Conservation (phyloP, 163 green algal genomes). For the Smithsoniella earleae region DNA sequence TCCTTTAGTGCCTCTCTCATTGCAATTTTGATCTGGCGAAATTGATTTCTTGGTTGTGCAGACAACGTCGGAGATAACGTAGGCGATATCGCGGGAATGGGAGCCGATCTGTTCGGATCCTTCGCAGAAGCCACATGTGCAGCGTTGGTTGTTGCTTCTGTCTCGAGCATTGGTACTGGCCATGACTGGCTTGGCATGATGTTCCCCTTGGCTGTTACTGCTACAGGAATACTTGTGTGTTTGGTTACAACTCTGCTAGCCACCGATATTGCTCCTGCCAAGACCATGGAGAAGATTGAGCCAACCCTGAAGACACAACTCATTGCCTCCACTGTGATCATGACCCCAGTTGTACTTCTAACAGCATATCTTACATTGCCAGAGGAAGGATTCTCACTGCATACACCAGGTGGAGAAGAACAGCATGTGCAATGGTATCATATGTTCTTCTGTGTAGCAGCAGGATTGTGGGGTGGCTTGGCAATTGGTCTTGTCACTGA, state of each 20-base stretch:
- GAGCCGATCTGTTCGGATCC: conserved; percentile 95
- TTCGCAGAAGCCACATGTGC: conserved; percentile 92
- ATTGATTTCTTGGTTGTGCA: conserved; percentile 35
- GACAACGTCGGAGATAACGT: conserved; percentile 99
- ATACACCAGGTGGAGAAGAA: background rate
- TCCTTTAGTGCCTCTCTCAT: background rate
- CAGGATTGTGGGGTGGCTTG: conserved; percentile 90
- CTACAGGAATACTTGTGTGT: conserved; percentile 87
- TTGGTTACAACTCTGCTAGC: conserved; percentile 87
- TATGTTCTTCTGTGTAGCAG: conserved; percentile 85
- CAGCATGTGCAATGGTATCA: conserved; percentile 39
- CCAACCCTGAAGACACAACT: conserved; percentile 93
- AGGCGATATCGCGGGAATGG: conserved; percentile 97
- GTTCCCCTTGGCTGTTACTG: conserved; percentile 87
- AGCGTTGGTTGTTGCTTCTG: conserved; percentile 78
- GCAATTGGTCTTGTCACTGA: conserved; percentile 95
- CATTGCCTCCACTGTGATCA: conserved; percentile 84
- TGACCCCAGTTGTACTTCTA: conserved; percentile 66
- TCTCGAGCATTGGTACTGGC: conserved; percentile 65
- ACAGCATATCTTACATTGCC: background rate
- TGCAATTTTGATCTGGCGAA: background rate
- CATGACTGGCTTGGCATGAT: conserved; percentile 77
- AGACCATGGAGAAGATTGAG: conserved; percentile 77
- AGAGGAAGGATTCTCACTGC: background rate
- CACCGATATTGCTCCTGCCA: conserved; percentile 77